Evolutionary conservation across 73 alveolate species (phyloP).

Genomic region (Stentor roeselii): DNA sequence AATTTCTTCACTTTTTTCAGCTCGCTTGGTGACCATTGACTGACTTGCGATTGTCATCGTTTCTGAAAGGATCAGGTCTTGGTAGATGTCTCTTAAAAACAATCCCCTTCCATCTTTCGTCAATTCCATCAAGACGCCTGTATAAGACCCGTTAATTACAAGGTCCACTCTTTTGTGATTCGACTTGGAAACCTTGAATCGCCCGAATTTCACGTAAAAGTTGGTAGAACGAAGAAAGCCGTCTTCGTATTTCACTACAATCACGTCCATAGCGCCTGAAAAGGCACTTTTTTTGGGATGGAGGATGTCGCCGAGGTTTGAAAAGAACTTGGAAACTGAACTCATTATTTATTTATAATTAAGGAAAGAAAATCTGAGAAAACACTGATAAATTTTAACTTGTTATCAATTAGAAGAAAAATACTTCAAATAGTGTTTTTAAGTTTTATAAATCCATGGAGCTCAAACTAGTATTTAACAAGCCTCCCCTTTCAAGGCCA

Average conservation of each 20-base stretch:
- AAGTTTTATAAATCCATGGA: no score
- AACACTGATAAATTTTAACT: no score
- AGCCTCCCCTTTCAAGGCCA: no score
- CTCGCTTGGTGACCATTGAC: not conserved
- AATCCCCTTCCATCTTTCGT: not conserved
- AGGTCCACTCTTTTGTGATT: not conserved
- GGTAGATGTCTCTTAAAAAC: not conserved
- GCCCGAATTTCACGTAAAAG: not conserved
- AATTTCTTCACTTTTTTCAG: not conserved
- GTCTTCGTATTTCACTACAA: not conserved
- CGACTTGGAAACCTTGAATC: not conserved
- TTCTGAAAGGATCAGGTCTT: not conserved
- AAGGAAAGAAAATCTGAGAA: no score
- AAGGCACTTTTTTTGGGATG: not conserved
- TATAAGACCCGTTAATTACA: not conserved
- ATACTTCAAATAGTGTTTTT: no score
- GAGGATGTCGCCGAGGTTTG: not conserved
- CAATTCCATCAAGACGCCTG: not conserved
- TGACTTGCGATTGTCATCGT: conserved; percentile 24
- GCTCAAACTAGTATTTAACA: no score
- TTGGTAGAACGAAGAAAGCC: not conserved
- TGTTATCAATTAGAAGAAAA: no score
- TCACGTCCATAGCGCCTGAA: not conserved
- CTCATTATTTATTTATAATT: no score
- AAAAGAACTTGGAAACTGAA: not conserved